phyloP scores from a whole-genome alignment of 2,329 filamentous ascomycete species.

The Cladosporium sp. region DNA sequence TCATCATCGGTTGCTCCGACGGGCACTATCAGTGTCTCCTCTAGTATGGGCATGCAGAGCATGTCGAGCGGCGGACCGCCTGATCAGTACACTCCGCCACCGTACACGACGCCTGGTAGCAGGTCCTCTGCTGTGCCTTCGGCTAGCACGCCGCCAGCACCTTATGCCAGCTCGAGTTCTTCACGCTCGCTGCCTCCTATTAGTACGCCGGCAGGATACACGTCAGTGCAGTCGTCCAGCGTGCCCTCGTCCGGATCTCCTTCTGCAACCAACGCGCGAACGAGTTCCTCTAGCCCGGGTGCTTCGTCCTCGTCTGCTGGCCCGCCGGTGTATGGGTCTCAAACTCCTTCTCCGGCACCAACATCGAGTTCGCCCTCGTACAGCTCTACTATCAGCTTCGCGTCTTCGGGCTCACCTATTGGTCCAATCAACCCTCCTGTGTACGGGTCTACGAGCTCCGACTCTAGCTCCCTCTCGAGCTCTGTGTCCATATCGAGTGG shows the following conservation, averaged over 20 bases:
- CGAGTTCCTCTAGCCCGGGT: neutral
- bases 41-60: conserved; percentile 20
- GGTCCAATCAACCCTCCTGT: conserved; percentile 18
- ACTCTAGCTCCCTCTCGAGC: neutral
- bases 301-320: neutral
- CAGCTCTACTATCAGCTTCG: conserved; percentile 14
- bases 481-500: conserved; percentile 10
- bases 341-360: neutral
- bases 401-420: conserved; percentile 17
- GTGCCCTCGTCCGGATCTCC: neutral
- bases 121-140: conserved; percentile 6
- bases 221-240: neutral
- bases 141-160: conserved; percentile 5
- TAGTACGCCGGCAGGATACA: conserved; percentile 3
- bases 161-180: neutral
- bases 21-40: conserved; percentile 17
- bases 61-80: conserved; percentile 17
- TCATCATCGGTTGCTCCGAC: neutral
- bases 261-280: neutral
- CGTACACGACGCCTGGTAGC: neutral
- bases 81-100: conserved; percentile 6
- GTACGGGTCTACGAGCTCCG: neutral
- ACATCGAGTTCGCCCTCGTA: neutral
- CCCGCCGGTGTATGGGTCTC: conserved; percentile 11
- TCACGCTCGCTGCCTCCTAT: neutral